Percentiles rank a stretch among this genome's conserved stretches.
Evolutionary conservation across 192 early-diverging fungal genomes (phyloP).

Genomic region (Coemansia sp.): DNA sequence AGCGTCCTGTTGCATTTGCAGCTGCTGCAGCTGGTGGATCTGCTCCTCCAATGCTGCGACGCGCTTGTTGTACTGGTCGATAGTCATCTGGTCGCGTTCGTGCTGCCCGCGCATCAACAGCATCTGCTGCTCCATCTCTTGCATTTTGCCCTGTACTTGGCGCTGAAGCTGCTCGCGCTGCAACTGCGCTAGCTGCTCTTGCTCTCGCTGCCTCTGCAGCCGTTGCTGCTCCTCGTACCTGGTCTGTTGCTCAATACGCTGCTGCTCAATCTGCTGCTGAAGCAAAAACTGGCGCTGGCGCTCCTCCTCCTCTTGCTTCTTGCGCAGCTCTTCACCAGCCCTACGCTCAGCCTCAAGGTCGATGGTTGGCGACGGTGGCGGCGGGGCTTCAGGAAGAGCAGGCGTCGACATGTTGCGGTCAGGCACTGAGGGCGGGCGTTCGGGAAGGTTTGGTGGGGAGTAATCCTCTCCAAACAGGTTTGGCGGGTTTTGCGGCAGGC

Average conservation of each 20-base stretch:
- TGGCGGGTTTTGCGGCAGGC: slow-evolving; percentile 76
- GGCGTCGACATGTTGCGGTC: slow-evolving; percentile 36
- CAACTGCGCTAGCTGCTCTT: slow-evolving; percentile 72
- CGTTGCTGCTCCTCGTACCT: slow-evolving; percentile 77
- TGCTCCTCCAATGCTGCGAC: slow-evolving; percentile 86
- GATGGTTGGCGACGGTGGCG: slow-evolving; percentile 55
- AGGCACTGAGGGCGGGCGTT: slow-evolving; percentile 32
- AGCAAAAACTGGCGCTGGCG: slow-evolving; percentile 51
- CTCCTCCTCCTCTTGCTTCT: slow-evolving; percentile 66
- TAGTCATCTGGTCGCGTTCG: slow-evolving; percentile 76
- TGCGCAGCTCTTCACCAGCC: slow-evolving; percentile 62
- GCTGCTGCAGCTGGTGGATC: slow-evolving; percentile 65
- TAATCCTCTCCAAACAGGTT: slow-evolving; percentile 71
- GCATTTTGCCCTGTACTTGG: slow-evolving; percentile 73
- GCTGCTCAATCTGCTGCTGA: slow-evolving; percentile 56
- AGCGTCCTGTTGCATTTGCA: slow-evolving; percentile 67
- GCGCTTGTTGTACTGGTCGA: slow-evolving; percentile 85
- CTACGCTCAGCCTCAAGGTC: slow-evolving; percentile 63
- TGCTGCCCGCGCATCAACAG: slow-evolving; percentile 72
- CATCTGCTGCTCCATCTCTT: slow-evolving; percentile 79
- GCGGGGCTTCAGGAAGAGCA: slow-evolving; percentile 47
- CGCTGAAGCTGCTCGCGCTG: slow-evolving; percentile 78
- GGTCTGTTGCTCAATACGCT: slow-evolving; percentile 70
- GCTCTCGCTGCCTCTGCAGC: slow-evolving; percentile 66
- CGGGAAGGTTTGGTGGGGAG: slow-evolving; percentile 64